These are phyloP conservation scores for Polytrichum formosum DNA, from an alignment of 225 moss, liverwort and hornwort species.

Conservation along the genomic window DNA sequence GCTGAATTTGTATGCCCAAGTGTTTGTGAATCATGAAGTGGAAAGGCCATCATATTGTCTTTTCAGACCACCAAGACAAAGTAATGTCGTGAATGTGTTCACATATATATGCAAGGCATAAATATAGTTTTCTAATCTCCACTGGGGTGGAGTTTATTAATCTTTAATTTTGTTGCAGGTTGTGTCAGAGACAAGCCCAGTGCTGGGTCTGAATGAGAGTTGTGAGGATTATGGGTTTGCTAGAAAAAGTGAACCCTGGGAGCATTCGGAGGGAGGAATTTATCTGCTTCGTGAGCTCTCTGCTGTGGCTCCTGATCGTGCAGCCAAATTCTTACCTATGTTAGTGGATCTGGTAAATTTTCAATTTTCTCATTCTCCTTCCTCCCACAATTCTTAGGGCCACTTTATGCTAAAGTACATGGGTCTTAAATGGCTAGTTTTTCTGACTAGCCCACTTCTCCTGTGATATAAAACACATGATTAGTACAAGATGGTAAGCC, in stretches of 20 bases:
- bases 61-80: too few species aligned
- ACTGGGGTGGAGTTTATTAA: background rate
- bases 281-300: slow-evolving; percentile 74
- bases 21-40: too few species aligned
- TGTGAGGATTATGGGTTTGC: slow-evolving; percentile 48
- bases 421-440: too few species aligned
- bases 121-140: background rate
- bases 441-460: too few species aligned
- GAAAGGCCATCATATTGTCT: too few species aligned
- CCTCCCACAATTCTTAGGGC: background rate
- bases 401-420: background rate
- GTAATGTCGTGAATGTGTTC: too few species aligned
- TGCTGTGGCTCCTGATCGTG: slow-evolving; percentile 65
- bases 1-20: too few species aligned
- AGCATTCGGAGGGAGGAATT: slow-evolving; percentile 70
- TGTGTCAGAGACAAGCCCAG: slow-evolving; percentile 21
- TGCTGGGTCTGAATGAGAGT: slow-evolving; percentile 25
- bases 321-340: slow-evolving; percentile 61
- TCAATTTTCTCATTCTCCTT: background rate
- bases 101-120: too few species aligned
- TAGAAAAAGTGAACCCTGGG: slow-evolving; percentile 57
- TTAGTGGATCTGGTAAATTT: slow-evolving; percentile 52
- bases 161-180: slow-evolving; percentile 21
- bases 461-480: too few species aligned
- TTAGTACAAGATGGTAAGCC: too few species aligned